phyloP scores from a whole-genome alignment of 257 asterid genomes.

The Nicotiana otophora region DNA sequence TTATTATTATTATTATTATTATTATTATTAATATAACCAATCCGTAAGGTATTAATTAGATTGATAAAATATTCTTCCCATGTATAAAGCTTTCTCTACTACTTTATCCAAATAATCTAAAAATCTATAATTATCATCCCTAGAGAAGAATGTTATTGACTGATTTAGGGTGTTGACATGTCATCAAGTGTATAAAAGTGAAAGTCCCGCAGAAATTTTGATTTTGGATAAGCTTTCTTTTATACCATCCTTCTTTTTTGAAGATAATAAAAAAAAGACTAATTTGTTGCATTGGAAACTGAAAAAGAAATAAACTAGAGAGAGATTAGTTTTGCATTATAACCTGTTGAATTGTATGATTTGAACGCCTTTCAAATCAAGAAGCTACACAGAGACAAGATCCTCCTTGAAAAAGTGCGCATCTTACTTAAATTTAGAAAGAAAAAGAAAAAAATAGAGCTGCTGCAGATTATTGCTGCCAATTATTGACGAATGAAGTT shows the following conservation, averaged over 20 bases:
- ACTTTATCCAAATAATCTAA: too few species aligned
- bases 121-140: neutral
- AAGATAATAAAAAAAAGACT: too few species aligned
- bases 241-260: neutral
- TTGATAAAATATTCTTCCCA: neutral
- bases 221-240: neutral
- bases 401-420: neutral
- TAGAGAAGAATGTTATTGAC: neutral
- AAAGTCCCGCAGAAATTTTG: neutral
- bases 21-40: neutral
- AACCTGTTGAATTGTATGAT: neutral
- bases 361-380: neutral
- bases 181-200: neutral
- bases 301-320: neutral
- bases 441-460: too few species aligned
- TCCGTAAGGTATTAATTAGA: neutral
- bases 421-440: neutral
- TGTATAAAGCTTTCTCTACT: neutral
- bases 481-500: too few species aligned
- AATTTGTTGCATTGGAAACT: neutral
- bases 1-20: too few species aligned
- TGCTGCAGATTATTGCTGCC: too few species aligned
- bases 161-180: neutral
- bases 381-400: neutral
- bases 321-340: neutral